Conservation (phyloP, 345 rosid genomes). For the Pistacia vera region DNA sequence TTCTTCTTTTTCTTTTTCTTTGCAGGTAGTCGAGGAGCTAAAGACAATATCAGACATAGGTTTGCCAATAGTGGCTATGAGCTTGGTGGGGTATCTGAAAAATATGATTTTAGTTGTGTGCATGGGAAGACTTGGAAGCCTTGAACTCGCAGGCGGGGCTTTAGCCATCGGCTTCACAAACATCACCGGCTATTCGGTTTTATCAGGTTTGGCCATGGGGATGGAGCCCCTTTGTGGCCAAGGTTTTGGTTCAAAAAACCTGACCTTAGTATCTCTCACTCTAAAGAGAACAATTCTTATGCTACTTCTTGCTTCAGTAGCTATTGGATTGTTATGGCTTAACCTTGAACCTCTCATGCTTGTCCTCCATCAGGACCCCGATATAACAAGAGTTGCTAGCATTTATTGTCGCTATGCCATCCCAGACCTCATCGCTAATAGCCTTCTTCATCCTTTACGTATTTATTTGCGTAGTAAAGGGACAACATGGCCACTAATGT, state of each 20-base stretch:
- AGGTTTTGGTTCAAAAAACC: conserved; percentile 77
- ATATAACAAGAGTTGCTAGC: conserved; percentile 66
- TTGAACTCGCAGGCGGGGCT: conserved; percentile 93
- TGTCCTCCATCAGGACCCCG: conserved; percentile 60
- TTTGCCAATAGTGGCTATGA: conserved; percentile 73
- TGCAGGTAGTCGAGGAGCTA: conserved; percentile 73
- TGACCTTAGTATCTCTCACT: conserved; percentile 47
- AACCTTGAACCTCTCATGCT: conserved; percentile 75
- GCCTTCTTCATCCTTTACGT: conserved; percentile 82
- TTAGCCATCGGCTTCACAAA: conserved; percentile 91
- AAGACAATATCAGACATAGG: conserved; percentile 64
- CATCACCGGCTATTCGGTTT: conserved; percentile 89
- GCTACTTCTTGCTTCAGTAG: conserved; percentile 62
- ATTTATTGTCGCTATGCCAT: conserved; percentile 62
- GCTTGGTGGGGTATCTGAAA: conserved; percentile 68
- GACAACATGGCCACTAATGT: conserved; percentile 82
- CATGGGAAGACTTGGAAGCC: conserved; percentile 88
- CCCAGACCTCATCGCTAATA: conserved; percentile 80
- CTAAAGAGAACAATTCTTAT: conserved; percentile 64
- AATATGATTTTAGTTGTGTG: conserved; percentile 77
- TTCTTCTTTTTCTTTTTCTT: not conserved
- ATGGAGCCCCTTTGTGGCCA: conserved; percentile 95
- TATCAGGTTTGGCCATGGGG: conserved; percentile 86
- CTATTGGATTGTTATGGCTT: conserved; percentile 68
- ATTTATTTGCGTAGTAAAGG: conserved; percentile 87